A percentile compares a stretch with the other conserved stretches of the same genome.
Evolutionary conservation across 441 rosid genomes (phyloP).

Genomic region (Syzygium malaccense): DNA sequence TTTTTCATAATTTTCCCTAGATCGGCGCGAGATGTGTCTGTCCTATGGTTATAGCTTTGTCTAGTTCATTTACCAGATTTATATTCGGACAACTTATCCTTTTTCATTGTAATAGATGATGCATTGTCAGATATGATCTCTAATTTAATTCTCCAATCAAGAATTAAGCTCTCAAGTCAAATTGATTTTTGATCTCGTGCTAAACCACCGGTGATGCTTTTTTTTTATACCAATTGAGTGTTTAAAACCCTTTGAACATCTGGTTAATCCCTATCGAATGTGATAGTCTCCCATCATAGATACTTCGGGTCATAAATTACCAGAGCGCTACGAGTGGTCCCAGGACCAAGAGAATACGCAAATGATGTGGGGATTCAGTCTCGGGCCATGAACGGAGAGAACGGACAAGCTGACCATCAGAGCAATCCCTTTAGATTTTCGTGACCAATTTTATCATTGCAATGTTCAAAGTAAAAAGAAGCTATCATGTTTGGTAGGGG

Average conservation of each 20-base stretch:
- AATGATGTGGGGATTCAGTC: not conserved
- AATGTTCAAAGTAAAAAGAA: not conserved
- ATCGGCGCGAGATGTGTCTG: not conserved
- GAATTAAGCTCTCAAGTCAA: not conserved
- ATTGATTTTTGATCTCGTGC: not conserved
- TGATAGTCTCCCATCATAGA: not conserved
- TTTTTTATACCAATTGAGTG: not conserved
- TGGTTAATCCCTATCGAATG: not conserved
- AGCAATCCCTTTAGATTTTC: not conserved
- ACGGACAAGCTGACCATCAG: not conserved
- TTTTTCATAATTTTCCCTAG: not conserved
- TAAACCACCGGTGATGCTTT: not conserved
- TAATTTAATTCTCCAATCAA: too few species aligned
- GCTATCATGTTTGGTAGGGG: not conserved
- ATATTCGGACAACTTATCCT: not conserved
- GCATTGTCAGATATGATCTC: not conserved
- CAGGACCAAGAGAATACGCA: not conserved
- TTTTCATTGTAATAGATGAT: not conserved
- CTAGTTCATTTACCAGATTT: not conserved
- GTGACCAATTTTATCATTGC: not conserved
- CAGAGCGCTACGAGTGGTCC: not conserved
- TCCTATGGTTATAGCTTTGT: not conserved
- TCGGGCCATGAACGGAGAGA: not conserved
- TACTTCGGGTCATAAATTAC: not conserved
- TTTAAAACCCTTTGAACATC: not conserved